phyloP scores from a whole-genome alignment of 2,329 filamentous ascomycete species.

The Fusarium tricinctum region DNA sequence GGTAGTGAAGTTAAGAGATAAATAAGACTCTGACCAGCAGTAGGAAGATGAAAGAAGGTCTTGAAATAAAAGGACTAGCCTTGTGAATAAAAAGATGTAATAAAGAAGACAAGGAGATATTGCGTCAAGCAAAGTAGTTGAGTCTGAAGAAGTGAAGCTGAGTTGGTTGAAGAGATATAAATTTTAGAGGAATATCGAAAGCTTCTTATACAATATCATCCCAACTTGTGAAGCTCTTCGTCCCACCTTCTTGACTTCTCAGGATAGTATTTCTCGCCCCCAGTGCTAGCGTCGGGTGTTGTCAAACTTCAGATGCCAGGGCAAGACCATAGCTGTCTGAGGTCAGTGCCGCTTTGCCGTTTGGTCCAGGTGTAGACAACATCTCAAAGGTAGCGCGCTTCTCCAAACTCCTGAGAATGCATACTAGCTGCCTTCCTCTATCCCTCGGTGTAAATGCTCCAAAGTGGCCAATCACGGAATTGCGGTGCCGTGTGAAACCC shows the following conservation, averaged over 20 bases:
- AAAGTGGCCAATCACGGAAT: neutral
- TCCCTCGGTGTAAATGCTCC: neutral
- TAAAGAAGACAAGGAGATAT: neutral
- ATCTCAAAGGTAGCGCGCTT: neutral
- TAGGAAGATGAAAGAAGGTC: conserved; percentile 4
- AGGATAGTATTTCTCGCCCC: neutral
- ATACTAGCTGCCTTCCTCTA: neutral
- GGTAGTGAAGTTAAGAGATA: no score
- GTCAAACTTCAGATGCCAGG: neutral
- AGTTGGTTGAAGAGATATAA: conserved; percentile 12
- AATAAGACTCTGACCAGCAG: conserved; percentile 25
- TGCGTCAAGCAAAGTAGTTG: conserved; percentile 33
- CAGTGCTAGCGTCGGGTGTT: neutral
- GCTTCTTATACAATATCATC: conserved; percentile 23
- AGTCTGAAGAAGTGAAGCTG: conserved; percentile 12
- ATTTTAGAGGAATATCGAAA: neutral
- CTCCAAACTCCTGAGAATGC: neutral
- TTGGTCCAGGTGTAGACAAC: neutral
- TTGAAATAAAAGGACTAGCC: conserved; percentile 25
- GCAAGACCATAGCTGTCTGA: conserved; percentile 4
- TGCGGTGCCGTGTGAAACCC: neutral
- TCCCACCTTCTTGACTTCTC: neutral
- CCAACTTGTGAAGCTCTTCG: neutral
- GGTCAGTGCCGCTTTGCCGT: conserved; percentile 28
- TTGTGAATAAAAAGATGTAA: neutral